Percentiles rank a stretch among this genome's conserved stretches.
These are phyloP conservation scores for Lophiostoma macrostomum DNA, from an alignment of 495 filamentous ascomycete species.

Conservation along the genomic window DNA sequence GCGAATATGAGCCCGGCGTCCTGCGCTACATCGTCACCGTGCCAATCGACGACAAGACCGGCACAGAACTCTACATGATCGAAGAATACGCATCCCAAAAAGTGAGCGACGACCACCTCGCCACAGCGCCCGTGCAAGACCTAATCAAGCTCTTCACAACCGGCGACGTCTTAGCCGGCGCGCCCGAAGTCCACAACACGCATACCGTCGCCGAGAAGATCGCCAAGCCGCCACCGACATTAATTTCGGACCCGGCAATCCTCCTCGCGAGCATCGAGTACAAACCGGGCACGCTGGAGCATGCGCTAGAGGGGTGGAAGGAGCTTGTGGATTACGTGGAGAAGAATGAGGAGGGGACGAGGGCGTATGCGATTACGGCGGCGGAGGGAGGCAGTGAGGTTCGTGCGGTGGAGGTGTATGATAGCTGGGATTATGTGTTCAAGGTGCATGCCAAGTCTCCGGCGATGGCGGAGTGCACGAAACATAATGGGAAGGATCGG, in stretches of 20 bases:
- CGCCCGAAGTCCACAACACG: background rate
- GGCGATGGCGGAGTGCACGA: background rate
- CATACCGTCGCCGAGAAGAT: background rate
- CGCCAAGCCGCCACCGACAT: background rate
- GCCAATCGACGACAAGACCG: conserved; percentile 4
- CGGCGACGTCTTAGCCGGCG: background rate
- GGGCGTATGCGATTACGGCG: background rate
- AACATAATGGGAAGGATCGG: background rate
- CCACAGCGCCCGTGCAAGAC: conserved; percentile 3
- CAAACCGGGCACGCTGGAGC: background rate
- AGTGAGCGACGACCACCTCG: conserved; percentile 4
- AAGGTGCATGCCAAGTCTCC: background rate
- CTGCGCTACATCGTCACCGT: conserved; percentile 6
- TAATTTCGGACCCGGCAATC: background rate
- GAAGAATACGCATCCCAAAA: conserved; percentile 12
- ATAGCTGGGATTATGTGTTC: conserved; percentile 4
- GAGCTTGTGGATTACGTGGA: background rate
- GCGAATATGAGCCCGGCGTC: conserved; percentile 1
- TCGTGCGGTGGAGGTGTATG: conserved; percentile 8
- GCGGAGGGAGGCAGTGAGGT: background rate
- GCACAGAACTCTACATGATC: conserved; percentile 9
- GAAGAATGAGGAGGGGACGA: conserved; percentile 1
- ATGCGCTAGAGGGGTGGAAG: background rate
- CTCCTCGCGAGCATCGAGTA: conserved; percentile 5
- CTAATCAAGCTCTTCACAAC: conserved; percentile 9